Evolutionary conservation across 108 stramenopile species (phyloP).

Genomic region (Nitzschia sp.): DNA sequence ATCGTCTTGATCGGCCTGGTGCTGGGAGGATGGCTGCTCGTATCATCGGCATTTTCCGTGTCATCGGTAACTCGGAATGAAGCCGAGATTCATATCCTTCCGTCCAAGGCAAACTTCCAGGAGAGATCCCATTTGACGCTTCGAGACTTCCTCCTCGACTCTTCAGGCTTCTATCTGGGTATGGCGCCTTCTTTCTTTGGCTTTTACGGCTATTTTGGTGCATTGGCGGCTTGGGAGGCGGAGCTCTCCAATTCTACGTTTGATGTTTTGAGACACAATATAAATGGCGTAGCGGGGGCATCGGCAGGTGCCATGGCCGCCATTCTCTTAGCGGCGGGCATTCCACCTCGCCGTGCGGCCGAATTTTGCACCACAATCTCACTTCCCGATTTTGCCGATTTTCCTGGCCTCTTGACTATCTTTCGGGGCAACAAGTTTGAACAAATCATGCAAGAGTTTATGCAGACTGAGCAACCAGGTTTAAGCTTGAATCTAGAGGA

Average conservation of each 20-base stretch:
- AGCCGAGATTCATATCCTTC: neutral
- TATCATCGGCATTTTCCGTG: neutral
- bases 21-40: neutral
- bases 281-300: constrained; percentile 67
- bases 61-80: neutral
- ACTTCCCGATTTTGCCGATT: constrained; percentile 62
- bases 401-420: constrained; percentile 50
- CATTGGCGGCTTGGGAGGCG: constrained; percentile 61
- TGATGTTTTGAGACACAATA: constrained; percentile 9
- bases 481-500: constrained; percentile 56
- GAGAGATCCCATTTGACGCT: constrained; percentile 39
- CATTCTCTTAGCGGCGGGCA: constrained; percentile 66
- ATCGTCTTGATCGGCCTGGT: neutral
- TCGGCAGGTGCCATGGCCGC: constrained; percentile 88
- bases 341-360: constrained; percentile 56
- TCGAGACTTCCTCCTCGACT: constrained; percentile 56
- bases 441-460: constrained; percentile 55
- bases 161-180: constrained; percentile 65
- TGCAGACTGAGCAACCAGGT: constrained; percentile 5
- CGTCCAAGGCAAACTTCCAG: neutral
- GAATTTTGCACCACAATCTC: constrained; percentile 53
- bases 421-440: constrained; percentile 74
- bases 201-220: constrained; percentile 82
- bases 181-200: constrained; percentile 87
- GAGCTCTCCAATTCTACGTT: constrained; percentile 25